Evolutionary conservation across 306 rosid species (phyloP).

Genomic region (Mucuna pruriens): DNA sequence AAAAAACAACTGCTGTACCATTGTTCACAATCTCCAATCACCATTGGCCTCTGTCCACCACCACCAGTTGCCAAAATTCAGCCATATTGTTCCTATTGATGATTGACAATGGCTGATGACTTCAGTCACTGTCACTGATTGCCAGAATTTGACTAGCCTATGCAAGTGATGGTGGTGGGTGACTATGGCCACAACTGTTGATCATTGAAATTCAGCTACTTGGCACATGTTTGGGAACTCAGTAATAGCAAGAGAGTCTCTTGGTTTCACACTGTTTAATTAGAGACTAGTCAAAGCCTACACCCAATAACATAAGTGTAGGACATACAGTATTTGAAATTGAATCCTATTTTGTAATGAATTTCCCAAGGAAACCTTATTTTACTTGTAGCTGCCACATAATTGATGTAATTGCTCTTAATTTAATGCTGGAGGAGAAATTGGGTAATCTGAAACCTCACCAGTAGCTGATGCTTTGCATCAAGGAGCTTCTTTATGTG

Average conservation of each 20-base stretch:
- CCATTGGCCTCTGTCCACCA: no score
- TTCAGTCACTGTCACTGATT: no score
- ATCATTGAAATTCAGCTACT: no score
- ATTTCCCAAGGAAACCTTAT: background rate
- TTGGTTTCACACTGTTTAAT: background rate
- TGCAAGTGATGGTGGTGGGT: no score
- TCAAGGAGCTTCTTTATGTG: background rate
- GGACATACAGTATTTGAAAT: background rate
- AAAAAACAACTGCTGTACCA: no score
- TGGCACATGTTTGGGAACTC: background rate
- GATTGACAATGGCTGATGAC: background rate
- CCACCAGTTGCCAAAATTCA: no score
- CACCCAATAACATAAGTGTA: background rate
- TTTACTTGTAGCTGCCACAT: background rate
- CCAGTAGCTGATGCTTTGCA: background rate
- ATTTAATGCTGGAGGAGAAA: background rate
- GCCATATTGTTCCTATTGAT: background rate
- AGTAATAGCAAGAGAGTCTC: background rate
- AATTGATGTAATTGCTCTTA: background rate
- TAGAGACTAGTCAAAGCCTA: background rate
- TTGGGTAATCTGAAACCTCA: background rate
- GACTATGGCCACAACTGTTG: no score
- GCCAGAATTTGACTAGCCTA: no score
- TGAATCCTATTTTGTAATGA: background rate
- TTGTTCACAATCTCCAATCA: no score